These are phyloP conservation scores for Debaryomyces coudertii DNA, from an alignment of 1,139 yeast genomes.

Conservation along the genomic window DNA sequence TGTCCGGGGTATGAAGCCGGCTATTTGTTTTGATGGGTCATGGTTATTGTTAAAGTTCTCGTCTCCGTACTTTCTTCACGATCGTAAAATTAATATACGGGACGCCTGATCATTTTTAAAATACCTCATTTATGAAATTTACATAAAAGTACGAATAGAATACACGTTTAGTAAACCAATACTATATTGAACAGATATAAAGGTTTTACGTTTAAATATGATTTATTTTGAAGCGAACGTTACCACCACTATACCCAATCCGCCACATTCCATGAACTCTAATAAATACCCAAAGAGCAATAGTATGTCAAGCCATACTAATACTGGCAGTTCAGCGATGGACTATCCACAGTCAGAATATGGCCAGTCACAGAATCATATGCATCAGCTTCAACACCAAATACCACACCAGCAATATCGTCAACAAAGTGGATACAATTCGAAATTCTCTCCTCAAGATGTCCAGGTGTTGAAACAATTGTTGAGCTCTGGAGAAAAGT, in stretches of 20 bases:
- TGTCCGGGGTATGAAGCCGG: no score
- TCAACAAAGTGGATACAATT: slow-evolving; percentile 2
- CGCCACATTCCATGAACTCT: slow-evolving; percentile 14
- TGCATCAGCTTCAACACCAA: slow-evolving; percentile 8
- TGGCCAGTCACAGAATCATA: slow-evolving; percentile 5
- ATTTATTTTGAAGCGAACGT: slow-evolving; percentile 25
- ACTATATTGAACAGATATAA: background rate
- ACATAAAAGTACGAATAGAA: background rate
- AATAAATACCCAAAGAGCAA: slow-evolving; percentile 4
- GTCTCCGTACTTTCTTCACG: slow-evolving; percentile 3
- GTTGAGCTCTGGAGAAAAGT: slow-evolving; percentile 45
- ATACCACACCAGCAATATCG: slow-evolving; percentile 12
- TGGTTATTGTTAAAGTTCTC: background rate
- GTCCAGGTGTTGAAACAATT: slow-evolving; percentile 43
- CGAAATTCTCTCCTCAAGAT: slow-evolving; percentile 41
- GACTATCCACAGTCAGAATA: slow-evolving; percentile 4
- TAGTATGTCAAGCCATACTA: background rate
- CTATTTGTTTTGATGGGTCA: background rate
- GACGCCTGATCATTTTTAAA: background rate
- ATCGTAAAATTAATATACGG: slow-evolving; percentile 4
- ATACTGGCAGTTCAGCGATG: background rate
- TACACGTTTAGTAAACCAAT: background rate
- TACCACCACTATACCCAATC: slow-evolving; percentile 22
- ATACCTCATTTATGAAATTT: slow-evolving; percentile 1
- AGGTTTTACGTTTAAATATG: slow-evolving; percentile 13